Evolutionary conservation across 345 rosid genomes (phyloP).

Genomic region (Boechera stricta): DNA sequence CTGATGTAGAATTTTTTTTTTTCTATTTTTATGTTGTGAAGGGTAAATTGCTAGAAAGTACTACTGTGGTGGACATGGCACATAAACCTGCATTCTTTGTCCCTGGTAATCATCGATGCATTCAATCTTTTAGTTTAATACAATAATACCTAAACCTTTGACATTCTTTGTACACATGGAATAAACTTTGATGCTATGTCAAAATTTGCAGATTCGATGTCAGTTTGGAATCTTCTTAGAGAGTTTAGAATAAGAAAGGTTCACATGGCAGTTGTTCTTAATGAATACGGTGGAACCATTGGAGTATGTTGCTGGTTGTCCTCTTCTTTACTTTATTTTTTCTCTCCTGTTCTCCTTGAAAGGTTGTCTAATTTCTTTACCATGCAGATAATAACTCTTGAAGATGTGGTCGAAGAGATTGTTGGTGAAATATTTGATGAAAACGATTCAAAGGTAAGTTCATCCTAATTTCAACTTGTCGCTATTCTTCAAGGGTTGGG

Average conservation of each 20-base stretch:
- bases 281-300: slow-evolving; percentile 95
- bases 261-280: slow-evolving; percentile 97
- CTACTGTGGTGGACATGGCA: slow-evolving; percentile 86
- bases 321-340: background rate
- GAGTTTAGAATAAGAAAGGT: slow-evolving; percentile 97
- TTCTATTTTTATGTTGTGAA: slow-evolving; percentile 84
- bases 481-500: background rate
- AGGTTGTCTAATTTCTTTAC: slow-evolving; percentile 12
- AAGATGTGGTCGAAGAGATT: slow-evolving; percentile 95
- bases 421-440: slow-evolving; percentile 96
- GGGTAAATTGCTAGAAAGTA: slow-evolving; percentile 89
- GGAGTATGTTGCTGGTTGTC: slow-evolving; percentile 53
- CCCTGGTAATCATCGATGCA: slow-evolving; percentile 63
- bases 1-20: slow-evolving; percentile 40
- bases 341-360: background rate
- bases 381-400: slow-evolving; percentile 79
- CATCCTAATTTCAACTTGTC: slow-evolving; percentile 8
- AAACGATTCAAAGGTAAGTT: slow-evolving; percentile 84
- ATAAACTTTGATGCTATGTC: slow-evolving; percentile 19
- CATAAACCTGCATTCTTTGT: slow-evolving; percentile 97
- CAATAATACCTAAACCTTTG: background rate
- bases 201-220: slow-evolving; percentile 86
- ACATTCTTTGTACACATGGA: background rate
- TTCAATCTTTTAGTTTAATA: background rate
- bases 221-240: slow-evolving; percentile 98